Conservation (phyloP, 1,284 basidiomycete genomes). For the Cryptococcus sp. region DNA sequence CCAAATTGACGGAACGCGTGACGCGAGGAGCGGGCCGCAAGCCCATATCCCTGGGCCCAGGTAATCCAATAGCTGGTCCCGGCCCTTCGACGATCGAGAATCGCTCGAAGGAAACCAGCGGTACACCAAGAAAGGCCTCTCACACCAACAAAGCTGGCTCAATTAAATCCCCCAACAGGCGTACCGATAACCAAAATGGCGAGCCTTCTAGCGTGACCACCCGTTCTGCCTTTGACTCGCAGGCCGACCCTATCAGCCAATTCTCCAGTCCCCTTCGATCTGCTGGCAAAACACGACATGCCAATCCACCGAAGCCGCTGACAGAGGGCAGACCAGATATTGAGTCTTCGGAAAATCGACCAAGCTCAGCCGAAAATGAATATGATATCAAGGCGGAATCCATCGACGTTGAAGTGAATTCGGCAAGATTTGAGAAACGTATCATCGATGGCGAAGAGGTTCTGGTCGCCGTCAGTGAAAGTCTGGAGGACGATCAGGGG, state of each 20-base stretch:
- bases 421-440: background rate
- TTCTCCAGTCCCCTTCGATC: background rate
- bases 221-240: background rate
- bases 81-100: background rate
- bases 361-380: background rate
- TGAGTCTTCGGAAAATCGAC: background rate
- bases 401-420: background rate
- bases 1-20: background rate
- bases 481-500: constrained; percentile 9
- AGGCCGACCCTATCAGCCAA: background rate
- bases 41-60: too few relatives aligned
- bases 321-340: background rate
- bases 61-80: background rate
- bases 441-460: constrained; percentile 25
- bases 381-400: constrained; percentile 2
- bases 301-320: background rate
- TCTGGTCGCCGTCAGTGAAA: constrained; percentile 9
- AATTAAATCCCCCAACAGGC: too few relatives aligned
- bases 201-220: background rate
- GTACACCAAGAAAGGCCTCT: too few relatives aligned
- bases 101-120: background rate
- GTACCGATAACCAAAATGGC: too few relatives aligned
- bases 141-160: too few relatives aligned
- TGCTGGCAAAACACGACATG: background rate
- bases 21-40: too few relatives aligned